Conservation (phyloP, 129 eudicot species). For the Pseudognaphalium luteoalbum region DNA sequence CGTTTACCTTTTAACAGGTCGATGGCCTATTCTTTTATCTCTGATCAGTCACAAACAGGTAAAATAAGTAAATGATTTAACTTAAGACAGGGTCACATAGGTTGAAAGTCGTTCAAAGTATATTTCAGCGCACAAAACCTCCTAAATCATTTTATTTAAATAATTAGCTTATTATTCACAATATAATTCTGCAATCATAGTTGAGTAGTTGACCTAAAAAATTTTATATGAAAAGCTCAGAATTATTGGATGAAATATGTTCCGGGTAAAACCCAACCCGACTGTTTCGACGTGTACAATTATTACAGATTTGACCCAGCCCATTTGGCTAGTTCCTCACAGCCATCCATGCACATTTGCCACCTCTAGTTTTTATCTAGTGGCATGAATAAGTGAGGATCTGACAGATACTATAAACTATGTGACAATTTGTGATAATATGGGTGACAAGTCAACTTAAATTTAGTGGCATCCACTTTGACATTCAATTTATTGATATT, state of each 20-base stretch:
- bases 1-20: not conserved
- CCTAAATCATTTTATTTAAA: not conserved
- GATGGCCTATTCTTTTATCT: not conserved
- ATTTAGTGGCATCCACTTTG: not conserved
- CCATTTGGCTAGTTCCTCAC: not conserved
- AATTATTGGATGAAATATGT: not conserved
- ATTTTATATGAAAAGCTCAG: not conserved
- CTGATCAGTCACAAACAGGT: not conserved
- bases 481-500: not conserved
- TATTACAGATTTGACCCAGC: not conserved
- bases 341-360: not conserved
- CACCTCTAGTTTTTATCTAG: constrained; percentile 8
- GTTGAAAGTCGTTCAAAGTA: not conserved
- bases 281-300: not conserved
- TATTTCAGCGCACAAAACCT: not conserved
- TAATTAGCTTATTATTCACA: not conserved
- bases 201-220: not conserved
- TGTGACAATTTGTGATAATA: not conserved
- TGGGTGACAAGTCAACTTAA: not conserved
- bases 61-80: not conserved
- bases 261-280: not conserved
- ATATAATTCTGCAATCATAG: not conserved
- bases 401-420: not conserved
- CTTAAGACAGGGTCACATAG: not conserved
- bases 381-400: not conserved